phyloP scores from a whole-genome alignment of 345 rosid genomes.

The Psidium guajava region DNA sequence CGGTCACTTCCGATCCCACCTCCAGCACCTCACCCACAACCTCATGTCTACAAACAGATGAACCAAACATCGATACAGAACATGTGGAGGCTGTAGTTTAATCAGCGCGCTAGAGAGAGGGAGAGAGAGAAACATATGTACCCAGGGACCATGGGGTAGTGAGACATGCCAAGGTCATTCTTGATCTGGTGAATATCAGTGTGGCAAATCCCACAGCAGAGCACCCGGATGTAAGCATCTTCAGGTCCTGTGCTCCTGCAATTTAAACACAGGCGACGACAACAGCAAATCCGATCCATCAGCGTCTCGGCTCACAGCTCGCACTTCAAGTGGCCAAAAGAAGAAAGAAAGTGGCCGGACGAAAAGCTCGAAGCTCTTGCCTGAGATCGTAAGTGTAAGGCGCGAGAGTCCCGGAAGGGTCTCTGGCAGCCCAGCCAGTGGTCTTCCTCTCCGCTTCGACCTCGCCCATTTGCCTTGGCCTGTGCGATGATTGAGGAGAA shows the following conservation, averaged over 20 bases:
- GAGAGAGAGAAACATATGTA: conserved; percentile 1
- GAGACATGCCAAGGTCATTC: conserved; percentile 49
- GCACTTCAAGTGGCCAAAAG: background rate
- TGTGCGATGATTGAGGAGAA: background rate
- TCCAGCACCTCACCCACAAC: conserved; percentile 71
- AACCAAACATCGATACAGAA: background rate
- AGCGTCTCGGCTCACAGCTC: background rate
- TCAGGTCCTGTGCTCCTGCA: conserved; percentile 63
- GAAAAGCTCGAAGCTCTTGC: conserved; percentile 1
- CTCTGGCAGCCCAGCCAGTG: conserved; percentile 74
- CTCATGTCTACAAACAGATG: conserved; percentile 38
- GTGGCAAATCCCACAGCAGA: conserved; percentile 66
- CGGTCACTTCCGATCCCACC: conserved; percentile 48
- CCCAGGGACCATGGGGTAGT: conserved; percentile 85
- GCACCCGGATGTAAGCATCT: conserved; percentile 50
- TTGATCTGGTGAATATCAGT: conserved; percentile 63
- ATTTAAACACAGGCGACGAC: background rate
- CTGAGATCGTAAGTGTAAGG: conserved; percentile 59
- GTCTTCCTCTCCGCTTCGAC: conserved; percentile 30
- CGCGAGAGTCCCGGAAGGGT: conserved; percentile 57
- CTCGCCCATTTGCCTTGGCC: conserved; percentile 23
- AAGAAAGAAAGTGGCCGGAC: background rate
- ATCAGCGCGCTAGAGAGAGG: background rate
- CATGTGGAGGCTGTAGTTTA: background rate
- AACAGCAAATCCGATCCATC: background rate